Percentiles rank a stretch among this genome's conserved stretches.
Conservation (phyloP, 2,329 filamentous ascomycete species). For the Chrysoporthe deuterocubensis region DNA sequence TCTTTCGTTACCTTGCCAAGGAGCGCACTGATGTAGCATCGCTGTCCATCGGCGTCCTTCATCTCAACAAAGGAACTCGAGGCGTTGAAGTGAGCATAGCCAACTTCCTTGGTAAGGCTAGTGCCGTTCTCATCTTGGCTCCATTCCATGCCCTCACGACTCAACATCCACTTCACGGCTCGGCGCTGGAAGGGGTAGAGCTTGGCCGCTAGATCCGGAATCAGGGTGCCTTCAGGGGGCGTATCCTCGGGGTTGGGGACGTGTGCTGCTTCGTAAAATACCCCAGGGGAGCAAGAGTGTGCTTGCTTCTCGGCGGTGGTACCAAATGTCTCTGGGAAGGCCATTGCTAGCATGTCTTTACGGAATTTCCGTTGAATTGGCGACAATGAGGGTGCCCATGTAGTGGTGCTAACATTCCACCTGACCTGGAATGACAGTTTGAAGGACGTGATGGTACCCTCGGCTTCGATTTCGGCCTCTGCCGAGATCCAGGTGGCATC, state of each 20-base stretch:
- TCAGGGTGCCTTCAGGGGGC: constrained; percentile 42
- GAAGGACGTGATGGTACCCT: constrained; percentile 4
- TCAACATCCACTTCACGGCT: constrained; percentile 71
- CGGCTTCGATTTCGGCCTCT: constrained; percentile 11
- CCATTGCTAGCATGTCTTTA: constrained; percentile 31
- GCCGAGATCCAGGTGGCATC: constrained; percentile 28
- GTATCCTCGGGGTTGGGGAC: constrained; percentile 56
- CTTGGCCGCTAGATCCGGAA: constrained; percentile 51
- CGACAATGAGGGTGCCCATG: background rate
- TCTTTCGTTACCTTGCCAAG: constrained; percentile 63
- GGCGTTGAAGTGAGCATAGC: constrained; percentile 28
- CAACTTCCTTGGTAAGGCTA: constrained; percentile 35
- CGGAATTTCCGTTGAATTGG: constrained; percentile 15
- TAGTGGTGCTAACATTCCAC: constrained; percentile 36
- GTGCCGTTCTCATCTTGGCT: constrained; percentile 26
- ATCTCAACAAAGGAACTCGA: constrained; percentile 50
- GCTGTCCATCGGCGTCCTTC: constrained; percentile 50
- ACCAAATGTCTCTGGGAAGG: constrained; percentile 28
- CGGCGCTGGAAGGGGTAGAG: constrained; percentile 76
- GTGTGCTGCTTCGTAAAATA: constrained; percentile 73
- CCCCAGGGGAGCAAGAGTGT: constrained; percentile 48
- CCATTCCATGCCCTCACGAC: constrained; percentile 65
- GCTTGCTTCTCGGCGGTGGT: background rate
- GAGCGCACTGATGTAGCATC: constrained; percentile 56
- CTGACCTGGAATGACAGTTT: constrained; percentile 33